Conservation (phyloP, 2,329 filamentous ascomycete species). For the Trichoderma lentiforme region DNA sequence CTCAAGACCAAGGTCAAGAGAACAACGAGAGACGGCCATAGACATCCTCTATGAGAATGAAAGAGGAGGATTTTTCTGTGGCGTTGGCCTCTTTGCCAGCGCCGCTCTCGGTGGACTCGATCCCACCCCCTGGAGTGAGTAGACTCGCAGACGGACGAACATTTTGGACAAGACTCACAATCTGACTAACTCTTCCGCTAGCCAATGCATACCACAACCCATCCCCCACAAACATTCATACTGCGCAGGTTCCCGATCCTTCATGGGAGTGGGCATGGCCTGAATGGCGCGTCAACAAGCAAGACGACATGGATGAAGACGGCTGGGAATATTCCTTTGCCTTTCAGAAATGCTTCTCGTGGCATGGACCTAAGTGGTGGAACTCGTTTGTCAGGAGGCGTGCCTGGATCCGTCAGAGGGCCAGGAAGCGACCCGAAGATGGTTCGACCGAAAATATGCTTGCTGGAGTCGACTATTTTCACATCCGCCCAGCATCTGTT, state of each 20-base stretch:
- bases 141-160: no score
- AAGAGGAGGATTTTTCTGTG: conserved; percentile 84
- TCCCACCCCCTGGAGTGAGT: conserved; percentile 71
- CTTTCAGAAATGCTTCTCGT: conserved; percentile 70
- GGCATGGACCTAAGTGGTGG: conserved; percentile 91
- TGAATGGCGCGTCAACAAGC: conserved; percentile 64
- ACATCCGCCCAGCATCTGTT: conserved; percentile 58
- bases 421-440: conserved; percentile 53
- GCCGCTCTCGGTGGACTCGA: conserved; percentile 84
- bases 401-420: conserved; percentile 79
- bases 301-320: conserved; percentile 74
- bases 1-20: conserved; percentile 34
- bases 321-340: conserved; percentile 97
- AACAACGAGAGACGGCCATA: conserved; percentile 57
- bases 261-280: conserved; percentile 87
- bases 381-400: conserved; percentile 90
- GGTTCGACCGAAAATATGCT: conserved; percentile 59
- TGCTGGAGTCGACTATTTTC: conserved; percentile 71
- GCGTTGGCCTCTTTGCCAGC: conserved; percentile 82
- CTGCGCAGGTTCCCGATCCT: conserved; percentile 89
- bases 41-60: conserved; percentile 97
- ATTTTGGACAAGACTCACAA: background rate
- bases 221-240: conserved; percentile 67
- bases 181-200: conserved; percentile 18
- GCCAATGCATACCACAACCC: conserved; percentile 62